Percentiles rank a stretch among this genome's conserved stretches.
Conservation (phyloP, 257 asterid species). For the Solanum arcanum region DNA sequence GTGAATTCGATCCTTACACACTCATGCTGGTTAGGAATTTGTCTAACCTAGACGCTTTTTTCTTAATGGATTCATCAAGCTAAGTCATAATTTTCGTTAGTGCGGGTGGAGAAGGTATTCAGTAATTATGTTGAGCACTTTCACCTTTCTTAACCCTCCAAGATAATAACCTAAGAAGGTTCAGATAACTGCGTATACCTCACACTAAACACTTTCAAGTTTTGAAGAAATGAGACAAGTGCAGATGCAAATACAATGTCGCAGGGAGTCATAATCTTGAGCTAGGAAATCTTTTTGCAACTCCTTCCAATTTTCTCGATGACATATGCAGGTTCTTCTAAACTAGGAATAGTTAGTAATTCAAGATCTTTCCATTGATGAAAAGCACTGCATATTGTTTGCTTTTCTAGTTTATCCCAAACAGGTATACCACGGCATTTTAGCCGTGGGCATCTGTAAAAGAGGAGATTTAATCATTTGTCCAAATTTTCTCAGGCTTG, state of each 20-base stretch:
- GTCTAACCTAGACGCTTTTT: constrained; percentile 28
- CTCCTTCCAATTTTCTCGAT: constrained; percentile 45
- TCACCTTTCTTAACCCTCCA: constrained; percentile 42
- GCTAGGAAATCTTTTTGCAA: constrained; percentile 42
- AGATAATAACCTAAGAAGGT: constrained; percentile 35
- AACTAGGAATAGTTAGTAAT: constrained; percentile 69
- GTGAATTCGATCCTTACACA: too few species aligned
- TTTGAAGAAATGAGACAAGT: constrained; percentile 33
- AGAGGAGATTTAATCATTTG: too few species aligned
- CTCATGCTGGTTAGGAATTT: constrained; percentile 45
- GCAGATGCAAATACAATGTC: constrained; percentile 38
- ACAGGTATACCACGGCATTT: too few species aligned
- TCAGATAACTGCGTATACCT: constrained; percentile 42
- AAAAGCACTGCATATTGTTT: constrained; percentile 50
- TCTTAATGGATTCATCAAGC: constrained; percentile 37
- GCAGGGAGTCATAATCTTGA: constrained; percentile 65
- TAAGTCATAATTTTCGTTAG: constrained; percentile 13
- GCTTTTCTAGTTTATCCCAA: constrained; percentile 19
- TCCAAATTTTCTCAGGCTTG: background rate
- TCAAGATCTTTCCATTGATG: constrained; percentile 50
- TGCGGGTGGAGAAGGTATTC: constrained; percentile 28
- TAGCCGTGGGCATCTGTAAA: too few species aligned
- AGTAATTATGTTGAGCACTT: constrained; percentile 54
- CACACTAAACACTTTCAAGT: constrained; percentile 57
- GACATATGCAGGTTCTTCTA: constrained; percentile 49